phyloP scores from a whole-genome alignment of 805 yeast species.

The Ogataea paraovalis region DNA sequence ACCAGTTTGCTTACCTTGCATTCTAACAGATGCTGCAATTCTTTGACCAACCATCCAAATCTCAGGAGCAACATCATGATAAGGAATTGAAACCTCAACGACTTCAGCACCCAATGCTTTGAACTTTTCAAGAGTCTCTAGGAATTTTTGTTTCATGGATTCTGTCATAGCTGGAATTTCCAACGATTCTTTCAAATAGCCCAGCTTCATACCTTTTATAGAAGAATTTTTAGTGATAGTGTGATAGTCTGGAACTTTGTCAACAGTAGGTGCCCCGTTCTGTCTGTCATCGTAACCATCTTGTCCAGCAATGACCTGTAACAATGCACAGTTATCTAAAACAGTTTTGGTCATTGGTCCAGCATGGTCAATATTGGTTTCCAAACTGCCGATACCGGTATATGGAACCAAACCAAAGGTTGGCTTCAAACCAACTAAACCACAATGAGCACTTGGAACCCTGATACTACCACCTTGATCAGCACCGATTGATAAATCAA shows the following conservation, averaged over 20 bases:
- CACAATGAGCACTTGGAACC: constrained; percentile 39
- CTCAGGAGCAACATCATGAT: constrained; percentile 34
- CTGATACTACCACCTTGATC: constrained; percentile 47
- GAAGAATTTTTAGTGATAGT: constrained; percentile 13
- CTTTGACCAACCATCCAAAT: constrained; percentile 35
- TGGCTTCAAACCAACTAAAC: constrained; percentile 42
- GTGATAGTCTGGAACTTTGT: constrained; percentile 22
- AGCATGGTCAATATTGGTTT: constrained; percentile 33
- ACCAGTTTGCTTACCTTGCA: constrained; percentile 17
- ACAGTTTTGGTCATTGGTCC: constrained; percentile 39
- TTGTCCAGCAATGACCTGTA: constrained; percentile 34
- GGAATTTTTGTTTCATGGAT: constrained; percentile 25
- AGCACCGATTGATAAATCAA: constrained; percentile 35
- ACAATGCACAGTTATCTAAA: constrained; percentile 29
- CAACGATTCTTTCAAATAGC: constrained; percentile 32
- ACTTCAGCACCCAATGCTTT: constrained; percentile 32
- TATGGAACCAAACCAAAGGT: constrained; percentile 41
- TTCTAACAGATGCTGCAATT: constrained; percentile 20
- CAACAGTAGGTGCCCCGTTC: constrained; percentile 12
- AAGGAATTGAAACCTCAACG: constrained; percentile 33
- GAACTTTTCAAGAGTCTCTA: constrained; percentile 28
- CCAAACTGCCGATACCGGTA: constrained; percentile 35
- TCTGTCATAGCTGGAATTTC: constrained; percentile 32
- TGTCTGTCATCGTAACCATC: constrained; percentile 34
- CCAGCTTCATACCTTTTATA: constrained; percentile 31